These are phyloP conservation scores for Cystofilobasidium ferigula DNA, from an alignment of 768 basidiomycete genomes.

Conservation along the genomic window DNA sequence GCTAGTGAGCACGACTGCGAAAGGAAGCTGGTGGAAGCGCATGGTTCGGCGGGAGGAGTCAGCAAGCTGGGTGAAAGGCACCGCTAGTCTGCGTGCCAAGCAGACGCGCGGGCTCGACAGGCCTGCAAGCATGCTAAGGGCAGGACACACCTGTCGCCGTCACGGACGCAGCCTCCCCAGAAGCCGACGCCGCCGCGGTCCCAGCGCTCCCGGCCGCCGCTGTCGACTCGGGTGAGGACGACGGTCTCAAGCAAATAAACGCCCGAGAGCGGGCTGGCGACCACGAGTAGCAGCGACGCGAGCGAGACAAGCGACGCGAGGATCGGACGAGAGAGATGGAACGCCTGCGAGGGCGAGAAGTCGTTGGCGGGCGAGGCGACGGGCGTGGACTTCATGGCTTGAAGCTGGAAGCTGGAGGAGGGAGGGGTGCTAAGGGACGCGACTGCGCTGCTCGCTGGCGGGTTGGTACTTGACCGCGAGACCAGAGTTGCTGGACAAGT, in stretches of 20 bases:
- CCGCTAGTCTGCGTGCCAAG: no score
- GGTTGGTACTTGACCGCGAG: no score
- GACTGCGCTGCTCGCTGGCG: no score
- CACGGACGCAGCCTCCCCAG: background rate
- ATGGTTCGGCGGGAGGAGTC: no score
- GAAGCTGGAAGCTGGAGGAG: no score
- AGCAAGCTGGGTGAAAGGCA: no score
- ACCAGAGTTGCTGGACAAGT: no score
- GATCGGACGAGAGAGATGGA: background rate
- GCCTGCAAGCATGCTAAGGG: background rate
- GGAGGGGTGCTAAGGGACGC: no score
- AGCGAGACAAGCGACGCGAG: background rate
- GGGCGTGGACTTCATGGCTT: no score
- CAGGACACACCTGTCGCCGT: background rate
- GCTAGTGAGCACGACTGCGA: slow-evolving; percentile 5
- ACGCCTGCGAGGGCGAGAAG: slow-evolving; percentile 5
- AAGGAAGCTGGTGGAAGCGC: background rate
- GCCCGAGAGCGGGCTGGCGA: background rate
- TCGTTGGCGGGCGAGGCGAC: background rate
- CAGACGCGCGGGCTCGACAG: no score
- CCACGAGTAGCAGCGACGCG: background rate
- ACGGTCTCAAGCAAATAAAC: background rate
- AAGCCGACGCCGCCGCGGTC: background rate
- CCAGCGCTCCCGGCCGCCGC: background rate
- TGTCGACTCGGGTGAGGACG: background rate